phyloP scores from a whole-genome alignment of 352 stramenopile species.

The Phytopythium kandeliae region DNA sequence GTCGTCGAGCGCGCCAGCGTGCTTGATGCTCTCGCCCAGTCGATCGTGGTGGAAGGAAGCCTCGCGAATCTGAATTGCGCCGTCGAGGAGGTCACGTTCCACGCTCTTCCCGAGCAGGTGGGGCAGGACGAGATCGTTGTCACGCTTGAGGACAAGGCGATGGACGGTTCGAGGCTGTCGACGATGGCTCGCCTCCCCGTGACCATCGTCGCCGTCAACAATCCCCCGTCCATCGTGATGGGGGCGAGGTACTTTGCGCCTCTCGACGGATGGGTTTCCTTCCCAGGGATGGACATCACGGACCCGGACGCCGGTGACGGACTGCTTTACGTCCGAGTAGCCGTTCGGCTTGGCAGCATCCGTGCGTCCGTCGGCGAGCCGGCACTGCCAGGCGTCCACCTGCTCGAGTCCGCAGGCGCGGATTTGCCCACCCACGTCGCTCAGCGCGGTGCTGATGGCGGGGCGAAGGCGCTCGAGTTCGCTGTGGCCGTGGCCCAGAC shows the following conservation, averaged over 20 bases:
- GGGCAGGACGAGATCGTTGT: slow-evolving; percentile 36
- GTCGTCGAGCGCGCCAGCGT: slow-evolving; percentile 1
- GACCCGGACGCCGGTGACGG: slow-evolving; percentile 41
- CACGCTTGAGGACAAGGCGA: slow-evolving; percentile 22
- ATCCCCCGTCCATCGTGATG: slow-evolving; percentile 29
- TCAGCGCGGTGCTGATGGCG: not conserved
- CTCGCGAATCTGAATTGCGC: slow-evolving; percentile 41
- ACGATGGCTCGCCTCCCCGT: slow-evolving; percentile 31
- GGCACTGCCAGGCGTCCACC: not conserved
- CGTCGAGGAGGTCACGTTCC: slow-evolving; percentile 42
- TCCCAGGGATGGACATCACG: slow-evolving; percentile 18
- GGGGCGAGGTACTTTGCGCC: slow-evolving; percentile 20
- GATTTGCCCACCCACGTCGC: not conserved
- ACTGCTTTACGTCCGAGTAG: slow-evolving; percentile 36
- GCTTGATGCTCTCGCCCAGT: not conserved
- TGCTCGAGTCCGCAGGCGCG: not conserved
- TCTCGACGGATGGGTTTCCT: slow-evolving; percentile 19
- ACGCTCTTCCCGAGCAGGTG: slow-evolving; percentile 17
- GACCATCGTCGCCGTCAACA: slow-evolving; percentile 38
- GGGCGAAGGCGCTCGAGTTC: slow-evolving; percentile 25
- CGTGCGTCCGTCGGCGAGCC: slow-evolving; percentile 3
- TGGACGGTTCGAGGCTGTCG: not conserved
- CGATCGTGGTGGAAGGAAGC: slow-evolving; percentile 19
- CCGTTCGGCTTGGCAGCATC: slow-evolving; percentile 27
- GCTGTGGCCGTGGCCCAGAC: slow-evolving; percentile 15